These are phyloP conservation scores for Barnettozyma sucrosica DNA, from an alignment of 805 yeast species.

Conservation along the genomic window DNA sequence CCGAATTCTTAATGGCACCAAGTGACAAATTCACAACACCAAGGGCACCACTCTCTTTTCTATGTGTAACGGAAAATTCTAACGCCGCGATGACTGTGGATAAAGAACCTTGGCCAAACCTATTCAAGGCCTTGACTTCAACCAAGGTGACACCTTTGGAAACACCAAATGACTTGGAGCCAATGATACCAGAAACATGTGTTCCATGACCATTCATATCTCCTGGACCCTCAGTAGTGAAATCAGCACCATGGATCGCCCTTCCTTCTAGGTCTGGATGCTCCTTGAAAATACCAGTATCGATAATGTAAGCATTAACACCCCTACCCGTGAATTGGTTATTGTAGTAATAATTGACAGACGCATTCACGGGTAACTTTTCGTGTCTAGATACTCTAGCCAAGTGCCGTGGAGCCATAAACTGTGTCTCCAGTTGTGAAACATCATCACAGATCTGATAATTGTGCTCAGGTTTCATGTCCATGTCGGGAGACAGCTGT, in stretches of 20 bases:
- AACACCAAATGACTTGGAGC: conserved; percentile 76
- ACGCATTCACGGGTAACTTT: conserved; percentile 27
- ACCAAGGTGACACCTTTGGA: conserved; percentile 64
- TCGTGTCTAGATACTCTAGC: conserved; percentile 53
- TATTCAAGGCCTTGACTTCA: conserved; percentile 71
- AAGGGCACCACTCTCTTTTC: conserved; percentile 29
- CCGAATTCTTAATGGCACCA: conserved; percentile 63
- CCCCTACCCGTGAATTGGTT: conserved; percentile 43
- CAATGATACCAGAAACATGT: conserved; percentile 87
- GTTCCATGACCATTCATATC: conserved; percentile 90
- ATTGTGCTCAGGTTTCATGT: neutral
- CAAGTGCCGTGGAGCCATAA: conserved; percentile 59
- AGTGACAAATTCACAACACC: conserved; percentile 78
- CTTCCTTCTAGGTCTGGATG: conserved; percentile 64
- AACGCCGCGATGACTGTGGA: conserved; percentile 60
- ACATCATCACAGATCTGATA: conserved; percentile 1
- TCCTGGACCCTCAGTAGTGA: conserved; percentile 48
- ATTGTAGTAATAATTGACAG: conserved; percentile 44
- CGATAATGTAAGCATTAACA: conserved; percentile 73
- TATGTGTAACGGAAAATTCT: conserved; percentile 62
- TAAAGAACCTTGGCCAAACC: conserved; percentile 63
- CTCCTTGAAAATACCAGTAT: conserved; percentile 67
- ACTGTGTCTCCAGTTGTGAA: conserved; percentile 27
- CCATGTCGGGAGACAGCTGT: neutral
- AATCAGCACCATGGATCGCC: conserved; percentile 53